phyloP scores from a whole-genome alignment of 2,329 filamentous ascomycete genomes.

The Fusarium longipes region DNA sequence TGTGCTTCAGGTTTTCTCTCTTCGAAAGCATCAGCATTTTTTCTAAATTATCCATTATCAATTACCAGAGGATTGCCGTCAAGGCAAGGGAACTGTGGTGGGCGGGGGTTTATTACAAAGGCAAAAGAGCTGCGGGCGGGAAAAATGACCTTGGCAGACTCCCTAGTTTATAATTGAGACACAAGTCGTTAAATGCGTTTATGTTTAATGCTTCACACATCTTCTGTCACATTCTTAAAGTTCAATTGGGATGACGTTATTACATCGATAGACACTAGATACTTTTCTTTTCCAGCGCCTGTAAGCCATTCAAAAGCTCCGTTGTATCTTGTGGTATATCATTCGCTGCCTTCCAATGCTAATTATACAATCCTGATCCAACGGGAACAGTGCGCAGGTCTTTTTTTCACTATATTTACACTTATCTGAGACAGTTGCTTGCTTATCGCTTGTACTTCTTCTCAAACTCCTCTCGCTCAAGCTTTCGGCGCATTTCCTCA shows the following conservation, averaged over 20 bases:
- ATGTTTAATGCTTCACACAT: constrained; percentile 14
- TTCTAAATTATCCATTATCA: constrained; percentile 32
- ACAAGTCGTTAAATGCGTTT: constrained; percentile 32
- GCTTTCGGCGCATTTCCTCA: constrained; percentile 51
- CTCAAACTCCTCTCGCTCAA: constrained; percentile 54
- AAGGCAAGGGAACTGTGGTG: constrained; percentile 7
- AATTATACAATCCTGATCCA: constrained; percentile 34
- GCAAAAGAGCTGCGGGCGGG: constrained; percentile 32
- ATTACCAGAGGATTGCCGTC: constrained; percentile 24
- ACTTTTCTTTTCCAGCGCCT: constrained; percentile 19
- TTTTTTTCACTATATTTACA: constrained; percentile 39
- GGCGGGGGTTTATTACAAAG: constrained; percentile 11
- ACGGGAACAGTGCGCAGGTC: constrained; percentile 16
- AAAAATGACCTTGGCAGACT: constrained; percentile 39
- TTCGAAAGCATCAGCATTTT: constrained; percentile 40
- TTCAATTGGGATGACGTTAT: constrained; percentile 15
- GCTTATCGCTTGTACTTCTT: constrained; percentile 54
- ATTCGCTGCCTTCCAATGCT: constrained; percentile 31
- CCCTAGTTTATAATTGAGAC: constrained; percentile 41
- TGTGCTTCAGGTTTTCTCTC: constrained; percentile 28
- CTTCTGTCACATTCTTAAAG: constrained; percentile 1
- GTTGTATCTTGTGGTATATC: constrained; percentile 26
- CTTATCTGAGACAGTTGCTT: constrained; percentile 27
- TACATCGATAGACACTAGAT: constrained; percentile 33
- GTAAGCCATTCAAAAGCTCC: constrained; percentile 11